phyloP scores from a whole-genome alignment of 768 basidiomycete species.

The Galerina marginata region DNA sequence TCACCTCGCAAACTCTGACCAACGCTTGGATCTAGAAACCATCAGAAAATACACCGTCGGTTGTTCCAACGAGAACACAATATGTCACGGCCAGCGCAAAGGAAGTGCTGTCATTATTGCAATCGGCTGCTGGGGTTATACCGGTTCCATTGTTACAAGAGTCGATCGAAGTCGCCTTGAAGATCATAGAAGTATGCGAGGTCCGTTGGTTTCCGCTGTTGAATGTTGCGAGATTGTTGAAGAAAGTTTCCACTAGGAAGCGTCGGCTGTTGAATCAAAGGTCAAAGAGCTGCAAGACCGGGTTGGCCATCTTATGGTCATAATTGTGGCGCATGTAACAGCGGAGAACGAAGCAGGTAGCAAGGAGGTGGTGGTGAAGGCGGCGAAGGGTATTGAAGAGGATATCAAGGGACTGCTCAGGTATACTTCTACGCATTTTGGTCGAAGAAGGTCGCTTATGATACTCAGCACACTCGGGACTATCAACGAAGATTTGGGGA shows the following conservation, averaged over 20 bases:
- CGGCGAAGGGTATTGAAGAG: constrained; percentile 4
- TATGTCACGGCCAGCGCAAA: neutral
- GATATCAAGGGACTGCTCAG: constrained; percentile 3
- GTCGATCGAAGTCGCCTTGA: constrained; percentile 1
- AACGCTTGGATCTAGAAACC: too few relatives aligned
- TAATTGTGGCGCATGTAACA: constrained; percentile 3
- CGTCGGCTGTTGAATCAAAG: constrained; percentile 1
- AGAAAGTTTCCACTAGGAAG: neutral
- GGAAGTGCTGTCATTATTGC: neutral
- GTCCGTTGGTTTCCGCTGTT: neutral
- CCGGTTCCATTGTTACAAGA: constrained; percentile 5
- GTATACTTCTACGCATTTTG: neutral
- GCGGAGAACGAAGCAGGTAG: neutral
- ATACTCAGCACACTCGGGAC: constrained; percentile 1
- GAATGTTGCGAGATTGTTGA: neutral
- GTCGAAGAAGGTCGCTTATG: neutral
- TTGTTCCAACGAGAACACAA: neutral
- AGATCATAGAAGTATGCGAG: constrained; percentile 6
- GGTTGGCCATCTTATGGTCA: constrained; percentile 1
- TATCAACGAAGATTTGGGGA: constrained; percentile 6
- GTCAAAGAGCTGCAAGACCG: constrained; percentile 7
- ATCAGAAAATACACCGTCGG: too few relatives aligned
- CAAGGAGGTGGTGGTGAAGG: neutral
- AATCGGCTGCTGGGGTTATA: neutral
- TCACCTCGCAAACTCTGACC: too few relatives aligned